Evolutionary conservation across 768 basidiomycete genomes (phyloP), one percentile per base, ranked within the genome.

Genomic region (Tulasnella sp.): DNA sequence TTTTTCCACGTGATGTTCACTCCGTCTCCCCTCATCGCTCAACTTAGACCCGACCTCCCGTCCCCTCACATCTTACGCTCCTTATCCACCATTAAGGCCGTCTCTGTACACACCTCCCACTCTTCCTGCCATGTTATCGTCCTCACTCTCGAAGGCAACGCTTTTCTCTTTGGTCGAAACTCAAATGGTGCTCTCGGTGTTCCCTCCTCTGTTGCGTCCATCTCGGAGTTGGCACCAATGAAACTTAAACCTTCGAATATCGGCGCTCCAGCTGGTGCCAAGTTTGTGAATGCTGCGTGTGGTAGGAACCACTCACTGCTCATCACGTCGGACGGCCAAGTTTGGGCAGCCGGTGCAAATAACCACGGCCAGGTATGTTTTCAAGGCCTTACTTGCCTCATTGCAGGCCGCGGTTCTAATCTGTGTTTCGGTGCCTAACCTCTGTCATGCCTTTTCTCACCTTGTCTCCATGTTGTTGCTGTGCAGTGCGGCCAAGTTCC

Each of bases 121-220:
- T 76, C 72, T 8, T 79, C 79, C 6, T 89, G 85, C 65, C 86
- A 91, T 66, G 82, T 78, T 63, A 79, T 91, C 39, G 80, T 74
- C 12, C 67, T 92, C 61, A 86, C 87, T 71, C 63, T 76, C 21
- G 76, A 82, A 51, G 91, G 90, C 6, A 75, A 78, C 36, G 94
- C 91, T 7, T 92, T 89, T 83, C 69, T 97, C 63, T 88, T 93
- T 66, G 94, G 94, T 6, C 81, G 90, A 52, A 90, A 89, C 69
- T 80, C 79, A 37, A 81, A 74, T 57, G 73, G 77, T 57, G 77
- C 78, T 40, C 75, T 91, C 3, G 85, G 86, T n/a, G 70, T 80
- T 7, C 64, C 77, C 12, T 73, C 70, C 25, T 72, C 74, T 58
- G 78, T 79, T 57, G 69, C 59, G 8, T 58, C 63, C 14, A 75